phyloP scores from a whole-genome alignment of 352 stramenopile species.

The Globisporangium cederbergense region DNA sequence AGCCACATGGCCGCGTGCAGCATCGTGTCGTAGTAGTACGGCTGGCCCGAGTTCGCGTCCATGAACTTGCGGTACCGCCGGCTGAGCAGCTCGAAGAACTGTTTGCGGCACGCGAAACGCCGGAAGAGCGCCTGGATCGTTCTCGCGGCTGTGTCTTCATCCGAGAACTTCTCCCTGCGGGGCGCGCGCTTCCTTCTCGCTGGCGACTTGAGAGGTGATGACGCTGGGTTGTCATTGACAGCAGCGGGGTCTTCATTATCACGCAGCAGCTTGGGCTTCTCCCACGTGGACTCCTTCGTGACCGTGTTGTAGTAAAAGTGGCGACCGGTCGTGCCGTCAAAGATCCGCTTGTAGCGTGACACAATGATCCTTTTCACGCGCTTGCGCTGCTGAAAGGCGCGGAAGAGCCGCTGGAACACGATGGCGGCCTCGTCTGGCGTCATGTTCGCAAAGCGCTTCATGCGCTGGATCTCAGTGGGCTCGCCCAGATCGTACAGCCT shows the following conservation, averaged over 20 bases:
- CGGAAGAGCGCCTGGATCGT: constrained; percentile 66
- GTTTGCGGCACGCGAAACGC: constrained; percentile 41
- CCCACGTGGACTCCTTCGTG: constrained; percentile 66
- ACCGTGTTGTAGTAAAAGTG: constrained; percentile 75
- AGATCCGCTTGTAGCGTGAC: constrained; percentile 54
- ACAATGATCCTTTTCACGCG: constrained; percentile 37
- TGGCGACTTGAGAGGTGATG: constrained; percentile 13
- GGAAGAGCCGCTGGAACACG: constrained; percentile 53
- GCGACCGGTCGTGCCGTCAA: constrained; percentile 42
- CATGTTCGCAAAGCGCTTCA: constrained; percentile 45
- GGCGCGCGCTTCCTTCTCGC: constrained; percentile 10
- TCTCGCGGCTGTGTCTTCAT: constrained; percentile 34
- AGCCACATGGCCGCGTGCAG: constrained; percentile 48
- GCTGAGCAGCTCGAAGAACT: constrained; percentile 35
- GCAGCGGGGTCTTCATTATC: background rate
- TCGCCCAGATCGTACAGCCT: constrained; percentile 65
- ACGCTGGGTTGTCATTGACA: background rate
- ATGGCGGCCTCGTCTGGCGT: constrained; percentile 45
- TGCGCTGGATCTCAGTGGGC: constrained; percentile 53
- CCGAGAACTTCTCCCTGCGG: constrained; percentile 33
- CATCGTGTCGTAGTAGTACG: constrained; percentile 73
- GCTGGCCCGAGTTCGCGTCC: constrained; percentile 30
- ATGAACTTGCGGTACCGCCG: constrained; percentile 61
- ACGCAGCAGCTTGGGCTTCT: constrained; percentile 49
- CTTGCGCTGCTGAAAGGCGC: constrained; percentile 35